Conservation (phyloP, 2,329 filamentous ascomycete genomes). For the Sporothrix variecibatus region DNA sequence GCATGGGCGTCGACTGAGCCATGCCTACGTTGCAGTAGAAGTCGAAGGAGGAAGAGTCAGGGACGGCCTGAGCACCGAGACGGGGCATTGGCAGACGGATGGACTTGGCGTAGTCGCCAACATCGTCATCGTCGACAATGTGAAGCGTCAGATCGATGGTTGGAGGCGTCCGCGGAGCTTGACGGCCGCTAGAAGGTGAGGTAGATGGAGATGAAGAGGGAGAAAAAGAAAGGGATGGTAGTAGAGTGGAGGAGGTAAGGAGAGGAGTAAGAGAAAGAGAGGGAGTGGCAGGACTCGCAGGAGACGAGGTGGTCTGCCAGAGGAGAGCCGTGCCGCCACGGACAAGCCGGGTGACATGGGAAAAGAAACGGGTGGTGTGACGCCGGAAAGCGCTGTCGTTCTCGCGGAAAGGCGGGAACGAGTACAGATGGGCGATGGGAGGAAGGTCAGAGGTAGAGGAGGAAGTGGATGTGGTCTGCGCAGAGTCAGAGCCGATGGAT, state of each 20-base stretch:
- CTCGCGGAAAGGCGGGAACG: constrained; percentile 15
- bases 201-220: neutral
- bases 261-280: neutral
- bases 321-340: neutral
- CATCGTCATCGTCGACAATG: neutral
- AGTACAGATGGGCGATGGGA: neutral
- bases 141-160: neutral
- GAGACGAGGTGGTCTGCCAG: neutral
- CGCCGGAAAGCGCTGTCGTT: neutral
- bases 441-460: neutral
- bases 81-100: neutral
- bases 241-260: neutral
- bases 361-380: neutral
- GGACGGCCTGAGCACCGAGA: neutral
- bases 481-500: neutral
- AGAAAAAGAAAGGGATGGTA: neutral
- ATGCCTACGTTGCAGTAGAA: neutral
- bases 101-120: neutral
- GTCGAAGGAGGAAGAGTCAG: neutral
- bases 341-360: constrained; percentile 3
- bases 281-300: neutral
- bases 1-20: neutral
- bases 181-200: neutral
- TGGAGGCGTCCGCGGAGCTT: neutral
- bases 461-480: neutral